Evolutionary conservation across 2,329 filamentous ascomycete species (phyloP).

Genomic region (Talaromyces funiculosus): DNA sequence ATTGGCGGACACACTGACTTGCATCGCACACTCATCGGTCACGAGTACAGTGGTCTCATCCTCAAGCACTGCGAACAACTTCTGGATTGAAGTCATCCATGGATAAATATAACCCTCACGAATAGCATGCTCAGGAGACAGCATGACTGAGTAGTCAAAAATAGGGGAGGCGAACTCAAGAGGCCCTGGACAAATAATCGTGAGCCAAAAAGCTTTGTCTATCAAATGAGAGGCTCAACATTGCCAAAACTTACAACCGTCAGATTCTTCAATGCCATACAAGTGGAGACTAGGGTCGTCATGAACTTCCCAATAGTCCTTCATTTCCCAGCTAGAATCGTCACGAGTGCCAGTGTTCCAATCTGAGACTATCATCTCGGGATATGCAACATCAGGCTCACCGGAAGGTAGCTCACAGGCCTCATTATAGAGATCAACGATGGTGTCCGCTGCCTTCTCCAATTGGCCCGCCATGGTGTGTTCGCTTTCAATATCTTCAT

Average conservation of each 20-base stretch:
- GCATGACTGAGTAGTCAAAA: neutral
- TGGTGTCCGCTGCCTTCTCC: neutral
- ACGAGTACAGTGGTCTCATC: neutral
- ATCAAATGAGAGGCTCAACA: neutral
- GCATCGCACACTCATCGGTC: neutral
- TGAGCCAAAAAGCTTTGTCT: neutral
- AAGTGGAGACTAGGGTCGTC: neutral
- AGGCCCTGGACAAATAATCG: neutral
- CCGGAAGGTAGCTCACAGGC: too few species aligned
- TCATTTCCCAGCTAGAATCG: neutral
- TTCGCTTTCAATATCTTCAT: neutral
- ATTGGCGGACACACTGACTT: neutral
- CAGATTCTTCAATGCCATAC: neutral
- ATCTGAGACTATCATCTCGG: neutral
- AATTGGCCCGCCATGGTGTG: neutral
- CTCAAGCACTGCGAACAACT: neutral
- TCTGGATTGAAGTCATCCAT: neutral
- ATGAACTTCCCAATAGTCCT: neutral
- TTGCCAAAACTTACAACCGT: conserved; percentile 13
- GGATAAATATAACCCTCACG: neutral
- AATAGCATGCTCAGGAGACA: too few species aligned
- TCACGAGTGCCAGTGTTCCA: too few species aligned
- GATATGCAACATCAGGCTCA: neutral
- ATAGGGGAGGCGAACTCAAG: neutral
- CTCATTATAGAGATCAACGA: neutral